Conservation (phyloP, 1,284 basidiomycete genomes). For the Moniliophthora roreri region DNA sequence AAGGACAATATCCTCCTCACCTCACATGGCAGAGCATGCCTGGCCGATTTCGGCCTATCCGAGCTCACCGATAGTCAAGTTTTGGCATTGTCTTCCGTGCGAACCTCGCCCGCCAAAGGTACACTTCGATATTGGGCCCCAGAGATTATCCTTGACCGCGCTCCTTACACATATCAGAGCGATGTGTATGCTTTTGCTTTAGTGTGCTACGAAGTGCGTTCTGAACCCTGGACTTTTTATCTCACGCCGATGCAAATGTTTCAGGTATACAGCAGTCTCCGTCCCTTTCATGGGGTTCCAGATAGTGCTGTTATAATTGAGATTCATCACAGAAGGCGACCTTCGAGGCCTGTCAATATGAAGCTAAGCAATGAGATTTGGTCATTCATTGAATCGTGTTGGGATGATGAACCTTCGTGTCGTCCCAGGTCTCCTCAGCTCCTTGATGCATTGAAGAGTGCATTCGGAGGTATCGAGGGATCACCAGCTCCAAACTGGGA, state of each 20-base stretch:
- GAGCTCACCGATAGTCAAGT: background rate
- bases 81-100: background rate
- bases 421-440: too few relatives aligned
- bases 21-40: background rate
- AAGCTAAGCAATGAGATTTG: too few relatives aligned
- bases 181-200: background rate
- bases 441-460: too few relatives aligned
- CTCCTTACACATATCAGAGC: background rate
- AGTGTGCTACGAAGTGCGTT: constrained; percentile 48
- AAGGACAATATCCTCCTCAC: background rate
- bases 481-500: too few relatives aligned
- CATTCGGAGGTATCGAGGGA: too few relatives aligned
- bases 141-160: background rate
- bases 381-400: too few relatives aligned
- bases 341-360: background rate
- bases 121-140: background rate
- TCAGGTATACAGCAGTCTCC: background rate
- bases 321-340: background rate
- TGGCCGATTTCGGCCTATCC: background rate
- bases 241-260: too few relatives aligned
- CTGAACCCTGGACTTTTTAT: too few relatives aligned
- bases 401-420: too few relatives aligned
- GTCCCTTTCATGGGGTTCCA: background rate
- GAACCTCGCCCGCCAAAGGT: background rate
- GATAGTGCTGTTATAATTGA: background rate